A percentile compares a stretch with the other conserved stretches of the same genome.
Conservation (phyloP, 805 yeast species). For the Teunomyces funiuensis region DNA sequence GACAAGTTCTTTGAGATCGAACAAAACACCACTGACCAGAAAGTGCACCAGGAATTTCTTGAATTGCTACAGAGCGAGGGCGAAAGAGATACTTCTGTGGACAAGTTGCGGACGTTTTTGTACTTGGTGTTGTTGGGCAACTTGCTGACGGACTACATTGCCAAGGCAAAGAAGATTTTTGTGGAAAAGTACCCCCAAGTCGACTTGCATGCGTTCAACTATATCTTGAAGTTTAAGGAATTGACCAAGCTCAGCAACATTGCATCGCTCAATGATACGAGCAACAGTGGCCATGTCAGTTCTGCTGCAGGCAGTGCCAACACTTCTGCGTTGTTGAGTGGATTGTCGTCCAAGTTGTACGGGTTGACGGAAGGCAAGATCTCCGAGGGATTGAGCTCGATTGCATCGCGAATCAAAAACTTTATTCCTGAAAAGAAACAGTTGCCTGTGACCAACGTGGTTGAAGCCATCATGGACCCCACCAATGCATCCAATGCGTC, state of each 20-base stretch:
- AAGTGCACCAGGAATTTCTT: conserved; percentile 56
- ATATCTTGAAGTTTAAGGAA: conserved; percentile 81
- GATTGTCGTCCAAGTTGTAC: conserved; percentile 72
- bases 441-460: conserved; percentile 85
- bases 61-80: conserved; percentile 54
- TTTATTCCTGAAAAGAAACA: conserved; percentile 84
- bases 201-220: conserved; percentile 64
- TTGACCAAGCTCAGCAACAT: conserved; percentile 49
- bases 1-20: conserved; percentile 94
- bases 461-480: conserved; percentile 91
- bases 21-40: conserved; percentile 69
- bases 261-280: conserved; percentile 23
- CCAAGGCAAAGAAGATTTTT: conserved; percentile 65
- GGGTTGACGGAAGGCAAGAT: conserved; percentile 81
- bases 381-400: conserved; percentile 85
- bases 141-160: conserved; percentile 28
- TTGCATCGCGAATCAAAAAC: conserved; percentile 84
- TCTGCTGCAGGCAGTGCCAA: conserved; percentile 39
- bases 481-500: conserved; percentile 57
- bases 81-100: conserved; percentile 62
- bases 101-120: conserved; percentile 85
- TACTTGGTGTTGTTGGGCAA: conserved; percentile 60
- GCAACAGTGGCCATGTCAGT: conserved; percentile 24
- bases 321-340: conserved; percentile 63
- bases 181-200: conserved; percentile 46